Base-by-base conservation (phyloP, 202 grass and related monocot species). In the Schoenoplectus tabernaemontani region DNA sequence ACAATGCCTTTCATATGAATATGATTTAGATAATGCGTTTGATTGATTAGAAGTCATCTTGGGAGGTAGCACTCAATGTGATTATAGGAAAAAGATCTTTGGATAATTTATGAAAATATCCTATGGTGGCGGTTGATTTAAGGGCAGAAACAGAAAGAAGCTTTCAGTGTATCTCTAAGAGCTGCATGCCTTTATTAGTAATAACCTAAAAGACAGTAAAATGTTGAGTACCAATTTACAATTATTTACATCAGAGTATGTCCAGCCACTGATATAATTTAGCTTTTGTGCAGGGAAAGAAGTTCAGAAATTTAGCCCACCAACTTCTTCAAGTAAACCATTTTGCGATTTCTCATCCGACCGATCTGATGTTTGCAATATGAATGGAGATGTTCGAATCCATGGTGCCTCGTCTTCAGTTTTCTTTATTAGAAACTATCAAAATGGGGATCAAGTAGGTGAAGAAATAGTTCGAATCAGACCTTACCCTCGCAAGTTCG, bases 401-500 rank as follows among this genome's bases (percentile, higher is more conserved):
- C 65, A 39, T n/a, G 85, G 88, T 1, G 78, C 81, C 59, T 44
- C 73, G 0, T 76, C 51, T 38, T 51, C 85, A 2, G 87, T 78
- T 13, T 58, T 91, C 0, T 80, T 91, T 59, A 76, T 78, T 16
- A 83, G 65, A 10, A 37, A 69, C 7, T 23, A 38, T 17, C 7
- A n/a, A 50, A 73, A 50, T 36, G 33, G 66, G 33, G 19, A 77
- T 88, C 1, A 28, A 84, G 36, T 22, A 30, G 4, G 46, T 36
- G 17, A 84, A 15, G 66, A 82, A 7, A 17, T 76, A 54, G 72
- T 90, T 84, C 60, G 1, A 66, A 87, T 92, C 34, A 83, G 59
- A 84, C 91, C 91, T 79, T 93, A 93, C 84, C 84, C 86, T 5
- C 91, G 91, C 28, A 93, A 93, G 54, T 88, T 86, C 59, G 85